Base-by-base conservation (phyloP, 2,329 filamentous ascomycete genomes). In the Colletotrichum eremochloae region DNA sequence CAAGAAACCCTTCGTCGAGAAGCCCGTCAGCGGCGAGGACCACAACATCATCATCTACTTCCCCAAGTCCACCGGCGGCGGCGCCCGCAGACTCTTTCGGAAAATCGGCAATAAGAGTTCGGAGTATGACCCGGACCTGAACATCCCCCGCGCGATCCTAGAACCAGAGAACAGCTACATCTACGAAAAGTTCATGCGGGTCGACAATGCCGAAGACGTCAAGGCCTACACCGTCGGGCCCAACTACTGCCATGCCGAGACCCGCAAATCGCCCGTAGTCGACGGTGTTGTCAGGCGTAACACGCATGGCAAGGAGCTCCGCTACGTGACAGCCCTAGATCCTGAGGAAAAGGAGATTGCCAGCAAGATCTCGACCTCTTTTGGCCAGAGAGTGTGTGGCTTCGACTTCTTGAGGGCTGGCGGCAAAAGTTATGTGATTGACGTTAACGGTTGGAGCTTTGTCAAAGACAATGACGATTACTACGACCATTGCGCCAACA, bases 101-200 rank as follows among this genome's bases (percentile, higher is more conserved):
- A 99, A 99, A 82, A 94, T 99, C 77, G 97, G 97, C 78, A 99
- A 99, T 87, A 99, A 99, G 84, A 98, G 96, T 81, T 98, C 96
- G 1, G 97, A 99, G 81, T 97, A 93, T 78, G 93, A 98, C 72
- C 89, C 93, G 20, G 91, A 91, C 14, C 87, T 99, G 72, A 89
- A 85, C 20, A 83, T 93, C 24, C 96, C 96, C 14, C 88, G 95
- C 48, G 94, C 92, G 63, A 92, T 98, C 73, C 92, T 92, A 0
- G 94, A 98, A 76, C 89, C 91, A 0, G 87, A 87, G 29, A 91
- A 93, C 78, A 98, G 95, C 81, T 99, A 96, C 84, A 90, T 99
- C 74, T 99, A 98, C 81, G 96, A 99, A 81, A 95, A 97, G 80
- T 99, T 99, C 77, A 92, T 99, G 85, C 91, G 94, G 76, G 95